These are phyloP conservation scores for Euphorbia pulcherrima DNA, from an alignment of 345 rosid genomes.

Conservation along the genomic window DNA sequence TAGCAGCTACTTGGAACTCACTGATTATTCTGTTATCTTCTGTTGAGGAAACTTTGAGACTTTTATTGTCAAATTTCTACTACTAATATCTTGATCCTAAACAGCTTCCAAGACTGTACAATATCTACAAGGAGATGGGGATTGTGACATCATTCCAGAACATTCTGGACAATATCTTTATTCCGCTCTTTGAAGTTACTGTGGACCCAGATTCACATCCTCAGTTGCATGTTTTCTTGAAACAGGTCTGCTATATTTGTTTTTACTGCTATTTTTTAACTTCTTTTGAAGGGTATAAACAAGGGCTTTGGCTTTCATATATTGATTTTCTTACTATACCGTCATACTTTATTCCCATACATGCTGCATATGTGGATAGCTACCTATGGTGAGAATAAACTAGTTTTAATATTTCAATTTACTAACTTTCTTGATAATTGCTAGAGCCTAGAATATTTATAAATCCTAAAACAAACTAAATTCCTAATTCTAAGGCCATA, in stretches of 20 bases:
- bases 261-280: conserved; percentile 1
- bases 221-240: conserved; percentile 91
- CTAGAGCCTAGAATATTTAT: too few relatives aligned
- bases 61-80: neutral
- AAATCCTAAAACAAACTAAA: too few relatives aligned
- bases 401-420: too few relatives aligned
- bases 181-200: conserved; percentile 95
- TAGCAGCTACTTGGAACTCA: neutral
- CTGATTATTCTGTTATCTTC: neutral
- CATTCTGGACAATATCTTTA: conserved; percentile 94
- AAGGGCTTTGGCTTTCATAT: neutral
- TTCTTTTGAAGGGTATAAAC: neutral
- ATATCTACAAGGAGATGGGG: conserved; percentile 97
- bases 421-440: too few relatives aligned
- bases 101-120: conserved; percentile 95
- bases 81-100: conserved; percentile 2
- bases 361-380: neutral
- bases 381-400: too few relatives aligned
- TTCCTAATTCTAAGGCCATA: too few relatives aligned
- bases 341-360: neutral
- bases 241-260: conserved; percentile 57
- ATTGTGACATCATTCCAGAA: conserved; percentile 98
- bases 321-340: neutral
- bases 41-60: neutral
- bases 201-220: conserved; percentile 99